Base-by-base conservation (phyloP, 768 basidiomycete species). In the Scleroderma bovista region DNA sequence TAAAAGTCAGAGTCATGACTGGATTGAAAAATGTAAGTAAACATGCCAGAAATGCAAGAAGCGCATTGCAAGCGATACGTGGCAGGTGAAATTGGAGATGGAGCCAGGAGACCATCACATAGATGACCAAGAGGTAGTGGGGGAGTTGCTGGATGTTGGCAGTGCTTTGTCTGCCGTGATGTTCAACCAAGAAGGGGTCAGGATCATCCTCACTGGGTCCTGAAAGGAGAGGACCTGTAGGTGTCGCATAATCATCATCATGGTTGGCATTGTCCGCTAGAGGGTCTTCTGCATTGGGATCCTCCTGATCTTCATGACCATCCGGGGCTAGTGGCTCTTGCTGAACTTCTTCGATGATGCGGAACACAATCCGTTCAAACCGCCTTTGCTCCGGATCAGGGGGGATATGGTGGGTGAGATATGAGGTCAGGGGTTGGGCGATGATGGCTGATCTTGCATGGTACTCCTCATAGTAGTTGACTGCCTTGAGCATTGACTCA, bases 51-150 rank as follows among this genome's bases (percentile, higher is more conserved):
- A 57, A 51, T 0, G 48, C 48, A 0, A 66, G 36, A 1, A 65
- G 36, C 0, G 61, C 56, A 42, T 54, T 63, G 36, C 66, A 67
- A 8, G 63, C 63, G 3, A 51, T 51, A 36, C 12, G 13, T 6
- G 26, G 26, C 5, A 29, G 26, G 9, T 29, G 26, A 4, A 4
- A 29, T 29, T 29, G 26, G 5, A 29, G 26, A 9, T 29, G 26
- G 26, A 29, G 26, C 26, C 26, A 29, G 9, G 26, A 5, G 5
- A 29, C 9, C 26, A 29, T 29, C 26, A 29, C 9, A 29, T 29
- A 29, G 26, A 29, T 29, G 26, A 29, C 9, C 5, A 29, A 9
- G 26, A 29, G 26, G 9, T 29, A 29, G 26, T 9, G 9, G 26
- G 5, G 4, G 26, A 5, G 26, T 29, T 29, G 26, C 4, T 29